Conservation (phyloP, 2,329 filamentous ascomycete species). For the Microsporum audouinii region DNA sequence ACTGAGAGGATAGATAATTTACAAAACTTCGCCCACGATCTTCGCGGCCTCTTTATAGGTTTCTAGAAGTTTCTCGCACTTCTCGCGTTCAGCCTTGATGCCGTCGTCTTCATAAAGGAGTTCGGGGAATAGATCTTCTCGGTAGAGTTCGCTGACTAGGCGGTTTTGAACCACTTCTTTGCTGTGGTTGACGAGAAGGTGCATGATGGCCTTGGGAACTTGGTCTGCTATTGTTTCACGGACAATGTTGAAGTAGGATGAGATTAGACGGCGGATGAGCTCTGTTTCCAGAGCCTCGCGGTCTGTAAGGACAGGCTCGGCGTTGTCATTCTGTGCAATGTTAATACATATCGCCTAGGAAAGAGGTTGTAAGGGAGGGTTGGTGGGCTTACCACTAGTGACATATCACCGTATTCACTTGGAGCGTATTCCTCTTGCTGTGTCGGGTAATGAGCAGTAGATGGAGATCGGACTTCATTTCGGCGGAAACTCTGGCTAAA, state of each 20-base stretch:
- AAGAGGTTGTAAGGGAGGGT: slow-evolving; percentile 21
- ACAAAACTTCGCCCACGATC: slow-evolving; percentile 93
- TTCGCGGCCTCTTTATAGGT: slow-evolving; percentile 97
- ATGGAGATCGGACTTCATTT: slow-evolving; percentile 39
- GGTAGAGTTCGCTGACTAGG: slow-evolving; percentile 90
- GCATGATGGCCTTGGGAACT: slow-evolving; percentile 98
- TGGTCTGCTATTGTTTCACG: slow-evolving; percentile 97
- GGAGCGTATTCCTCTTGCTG: slow-evolving; percentile 30
- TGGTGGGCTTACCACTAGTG: slow-evolving; percentile 36
- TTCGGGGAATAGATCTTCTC: slow-evolving; percentile 80
- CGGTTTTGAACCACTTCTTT: slow-evolving; percentile 97
- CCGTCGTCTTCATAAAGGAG: slow-evolving; percentile 94
- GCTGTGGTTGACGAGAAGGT: slow-evolving; percentile 93
- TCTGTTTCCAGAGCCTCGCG: slow-evolving; percentile 96
- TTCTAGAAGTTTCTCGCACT: slow-evolving; percentile 89
- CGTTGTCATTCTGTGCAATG: slow-evolving; percentile 29
- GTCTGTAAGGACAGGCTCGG: slow-evolving; percentile 82
- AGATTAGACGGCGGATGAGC: slow-evolving; percentile 89
- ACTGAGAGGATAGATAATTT: slow-evolving; percentile 22
- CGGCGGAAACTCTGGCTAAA: slow-evolving; percentile 73
- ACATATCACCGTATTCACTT: slow-evolving; percentile 30
- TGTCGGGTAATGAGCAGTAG: slow-evolving; percentile 38
- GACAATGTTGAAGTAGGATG: slow-evolving; percentile 98
- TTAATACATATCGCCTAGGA: slow-evolving; percentile 15
- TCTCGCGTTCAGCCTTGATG: slow-evolving; percentile 94